These are phyloP conservation scores for Colletotrichum tropicicola DNA, from an alignment of 2,329 filamentous ascomycete species.

Conservation along the genomic window DNA sequence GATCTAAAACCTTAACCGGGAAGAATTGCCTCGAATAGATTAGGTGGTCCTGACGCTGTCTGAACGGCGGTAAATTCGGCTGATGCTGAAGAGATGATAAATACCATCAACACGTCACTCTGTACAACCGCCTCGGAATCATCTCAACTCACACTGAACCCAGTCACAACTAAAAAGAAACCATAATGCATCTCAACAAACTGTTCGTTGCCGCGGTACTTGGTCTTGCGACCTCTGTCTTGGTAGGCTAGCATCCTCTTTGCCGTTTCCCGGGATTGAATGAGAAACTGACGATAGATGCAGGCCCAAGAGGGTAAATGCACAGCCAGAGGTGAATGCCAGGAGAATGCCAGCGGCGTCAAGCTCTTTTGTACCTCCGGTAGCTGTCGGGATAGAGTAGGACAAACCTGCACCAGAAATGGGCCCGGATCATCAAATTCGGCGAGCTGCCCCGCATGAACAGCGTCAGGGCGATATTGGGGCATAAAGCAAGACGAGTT, in stretches of 20 bases:
- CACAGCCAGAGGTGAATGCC: conserved; percentile 2
- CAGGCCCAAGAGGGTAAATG: conserved; percentile 19
- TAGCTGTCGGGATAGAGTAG: not conserved
- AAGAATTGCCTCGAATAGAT: not conserved
- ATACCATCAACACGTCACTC: not conserved
- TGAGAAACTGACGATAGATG: not conserved
- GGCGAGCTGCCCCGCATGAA: not conserved
- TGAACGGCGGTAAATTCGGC: not conserved
- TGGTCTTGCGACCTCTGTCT: not conserved
- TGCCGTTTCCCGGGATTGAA: not conserved
- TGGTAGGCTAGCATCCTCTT: not conserved
- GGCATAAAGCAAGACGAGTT: too few relatives aligned
- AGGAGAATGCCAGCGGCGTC: conserved; percentile 1
- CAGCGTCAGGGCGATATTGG: too few relatives aligned
- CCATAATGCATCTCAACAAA: not conserved
- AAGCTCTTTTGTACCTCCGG: conserved; percentile 1
- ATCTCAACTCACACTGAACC: not conserved
- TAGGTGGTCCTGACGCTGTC: not conserved
- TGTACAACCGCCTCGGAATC: not conserved
- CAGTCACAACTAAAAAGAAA: not conserved
- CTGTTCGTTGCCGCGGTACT: not conserved
- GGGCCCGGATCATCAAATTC: conserved; percentile 6
- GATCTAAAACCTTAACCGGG: not conserved
- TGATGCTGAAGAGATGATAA: not conserved
- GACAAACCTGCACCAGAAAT: not conserved